Evolutionary conservation across 106 monocot species (phyloP).

Genomic region (Dendrobium huoshanense): DNA sequence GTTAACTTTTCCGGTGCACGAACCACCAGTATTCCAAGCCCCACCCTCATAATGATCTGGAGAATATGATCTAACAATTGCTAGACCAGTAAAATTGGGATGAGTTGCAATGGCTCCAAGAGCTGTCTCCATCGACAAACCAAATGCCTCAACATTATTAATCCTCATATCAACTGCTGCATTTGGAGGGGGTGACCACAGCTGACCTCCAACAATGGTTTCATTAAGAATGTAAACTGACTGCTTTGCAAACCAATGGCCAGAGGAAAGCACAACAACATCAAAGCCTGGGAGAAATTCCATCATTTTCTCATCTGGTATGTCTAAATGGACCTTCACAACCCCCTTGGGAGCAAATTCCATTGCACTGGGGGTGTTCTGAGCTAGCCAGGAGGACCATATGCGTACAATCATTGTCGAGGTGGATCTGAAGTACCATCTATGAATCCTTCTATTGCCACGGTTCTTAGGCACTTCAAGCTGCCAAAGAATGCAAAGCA

Average conservation of each 20-base stretch:
- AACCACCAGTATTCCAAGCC: conserved; percentile 79
- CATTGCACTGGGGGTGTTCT: conserved; percentile 23
- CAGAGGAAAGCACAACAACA: conserved; percentile 67
- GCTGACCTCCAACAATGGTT: conserved; percentile 58
- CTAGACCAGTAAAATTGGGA: conserved; percentile 65
- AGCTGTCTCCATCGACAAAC: conserved; percentile 53
- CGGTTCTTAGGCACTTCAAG: conserved; percentile 53
- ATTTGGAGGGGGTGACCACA: conserved; percentile 41
- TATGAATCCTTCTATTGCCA: conserved; percentile 43
- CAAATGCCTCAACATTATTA: conserved; percentile 50
- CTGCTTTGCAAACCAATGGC: conserved; percentile 83
- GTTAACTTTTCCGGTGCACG: conserved; percentile 60
- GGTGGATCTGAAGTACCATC: conserved; percentile 57
- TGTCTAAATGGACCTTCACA: conserved; percentile 54
- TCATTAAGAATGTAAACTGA: conserved; percentile 53
- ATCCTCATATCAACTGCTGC: conserved; percentile 21
- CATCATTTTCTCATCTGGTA: conserved; percentile 59
- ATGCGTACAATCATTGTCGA: conserved; percentile 56
- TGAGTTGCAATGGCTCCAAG: conserved; percentile 41
- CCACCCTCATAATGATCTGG: conserved; percentile 75
- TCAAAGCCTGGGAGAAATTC: conserved; percentile 55
- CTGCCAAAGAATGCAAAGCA: conserved; percentile 86
- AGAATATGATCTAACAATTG: conserved; percentile 56
- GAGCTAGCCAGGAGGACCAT: conserved; percentile 82
- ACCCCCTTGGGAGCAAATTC: conserved; percentile 31